A percentile compares a stretch with the other conserved stretches of the same genome.
Evolutionary conservation across 108 stramenopile genomes (phyloP).

Genomic region (Epipyxis sp.): DNA sequence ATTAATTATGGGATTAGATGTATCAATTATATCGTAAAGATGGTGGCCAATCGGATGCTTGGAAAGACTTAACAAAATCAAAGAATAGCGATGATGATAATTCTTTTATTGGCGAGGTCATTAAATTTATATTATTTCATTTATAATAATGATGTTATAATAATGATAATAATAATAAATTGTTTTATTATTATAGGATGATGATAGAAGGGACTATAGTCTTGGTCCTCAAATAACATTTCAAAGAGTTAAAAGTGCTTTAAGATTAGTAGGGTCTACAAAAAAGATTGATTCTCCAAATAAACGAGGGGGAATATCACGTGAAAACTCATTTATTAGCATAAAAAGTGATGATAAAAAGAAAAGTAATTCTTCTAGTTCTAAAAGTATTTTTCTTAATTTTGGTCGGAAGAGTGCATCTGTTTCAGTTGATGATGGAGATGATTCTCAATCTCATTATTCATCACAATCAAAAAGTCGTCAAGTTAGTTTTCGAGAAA

Average conservation of each 20-base stretch:
- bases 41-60: not conserved
- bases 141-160: too few species aligned
- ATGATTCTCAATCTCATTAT: not conserved
- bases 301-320: too few species aligned
- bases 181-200: too few species aligned
- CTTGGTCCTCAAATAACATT: too few species aligned
- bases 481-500: not conserved
- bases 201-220: too few species aligned
- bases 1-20: not conserved
- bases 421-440: not conserved
- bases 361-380: not conserved
- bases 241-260: too few species aligned
- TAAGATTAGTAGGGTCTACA: too few species aligned
- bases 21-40: not conserved
- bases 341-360: too few species aligned
- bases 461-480: not conserved
- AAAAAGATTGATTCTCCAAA: too few species aligned
- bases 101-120: not conserved
- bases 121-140: not conserved
- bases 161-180: too few species aligned
- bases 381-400: not conserved
- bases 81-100: not conserved
- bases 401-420: not conserved
- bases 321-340: too few species aligned
- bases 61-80: not conserved